Evolutionary conservation across 371 early-diverging fungal species (phyloP).

Genomic region (Nematocida ausubeli): DNA sequence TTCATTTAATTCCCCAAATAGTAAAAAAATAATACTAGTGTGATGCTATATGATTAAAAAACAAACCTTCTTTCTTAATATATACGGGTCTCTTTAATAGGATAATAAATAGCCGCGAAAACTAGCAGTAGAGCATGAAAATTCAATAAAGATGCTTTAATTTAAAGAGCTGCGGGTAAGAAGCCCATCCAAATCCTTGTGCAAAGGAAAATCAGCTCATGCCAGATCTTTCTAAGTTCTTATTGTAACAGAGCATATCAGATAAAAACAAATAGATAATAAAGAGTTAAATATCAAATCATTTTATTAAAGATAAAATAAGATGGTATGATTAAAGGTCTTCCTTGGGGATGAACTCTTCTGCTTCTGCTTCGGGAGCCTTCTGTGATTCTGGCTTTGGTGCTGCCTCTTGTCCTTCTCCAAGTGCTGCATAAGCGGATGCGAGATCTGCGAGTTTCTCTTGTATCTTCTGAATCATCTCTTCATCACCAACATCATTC

Average conservation of each 20-base stretch:
- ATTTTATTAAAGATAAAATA: conserved; percentile 18
- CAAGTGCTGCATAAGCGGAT: background rate
- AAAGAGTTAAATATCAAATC: conserved; percentile 2
- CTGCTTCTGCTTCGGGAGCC: background rate
- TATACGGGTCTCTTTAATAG: too few relatives aligned
- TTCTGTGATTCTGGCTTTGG: conserved; percentile 8
- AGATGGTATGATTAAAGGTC: conserved; percentile 35
- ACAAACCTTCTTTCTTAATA: too few relatives aligned
- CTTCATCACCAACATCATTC: background rate
- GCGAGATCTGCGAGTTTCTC: conserved; percentile 22
- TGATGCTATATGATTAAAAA: too few relatives aligned
- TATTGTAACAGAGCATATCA: background rate
- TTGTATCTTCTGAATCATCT: conserved; percentile 25
- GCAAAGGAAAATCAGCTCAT: too few relatives aligned
- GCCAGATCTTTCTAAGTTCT: too few relatives aligned
- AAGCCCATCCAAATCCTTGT: too few relatives aligned
- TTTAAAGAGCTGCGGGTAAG: too few relatives aligned
- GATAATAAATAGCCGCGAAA: too few relatives aligned
- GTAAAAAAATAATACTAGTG: too few relatives aligned
- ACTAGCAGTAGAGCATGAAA: too few relatives aligned
- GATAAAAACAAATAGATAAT: background rate
- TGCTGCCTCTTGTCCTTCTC: background rate
- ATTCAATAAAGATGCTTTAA: too few relatives aligned
- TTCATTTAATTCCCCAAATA: too few relatives aligned
- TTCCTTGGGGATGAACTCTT: conserved; percentile 47